phyloP scores from a whole-genome alignment of 257 asterid species.

The Capsicum chinense region DNA sequence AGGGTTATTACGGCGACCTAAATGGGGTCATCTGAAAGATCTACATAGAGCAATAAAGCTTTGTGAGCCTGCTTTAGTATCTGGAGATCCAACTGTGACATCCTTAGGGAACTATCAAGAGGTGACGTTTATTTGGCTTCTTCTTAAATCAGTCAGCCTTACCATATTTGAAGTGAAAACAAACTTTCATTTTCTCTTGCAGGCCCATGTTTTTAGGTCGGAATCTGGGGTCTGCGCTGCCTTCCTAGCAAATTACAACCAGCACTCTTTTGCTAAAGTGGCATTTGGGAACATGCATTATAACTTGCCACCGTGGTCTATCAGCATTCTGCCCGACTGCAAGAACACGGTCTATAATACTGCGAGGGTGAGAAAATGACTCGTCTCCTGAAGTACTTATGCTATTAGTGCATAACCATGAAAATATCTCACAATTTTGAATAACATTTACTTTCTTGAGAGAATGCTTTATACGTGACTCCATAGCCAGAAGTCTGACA shows the following conservation, averaged over 20 bases:
- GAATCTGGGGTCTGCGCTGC: slow-evolving; percentile 86
- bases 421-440: neutral
- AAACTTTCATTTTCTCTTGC: slow-evolving; percentile 27
- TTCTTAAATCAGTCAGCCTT: slow-evolving; percentile 23
- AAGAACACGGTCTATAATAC: slow-evolving; percentile 88
- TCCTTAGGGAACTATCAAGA: slow-evolving; percentile 92
- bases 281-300: slow-evolving; percentile 72
- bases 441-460: neutral
- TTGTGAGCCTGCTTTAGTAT: slow-evolving; percentile 90
- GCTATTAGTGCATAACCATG: neutral
- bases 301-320: slow-evolving; percentile 97
- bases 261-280: slow-evolving; percentile 71
- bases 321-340: slow-evolving; percentile 99
- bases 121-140: slow-evolving; percentile 51
- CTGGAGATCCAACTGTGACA: slow-evolving; percentile 69
- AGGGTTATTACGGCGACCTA: slow-evolving; percentile 86
- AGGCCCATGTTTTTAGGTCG: slow-evolving; percentile 87
- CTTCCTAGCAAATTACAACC: slow-evolving; percentile 82
- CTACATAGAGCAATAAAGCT: slow-evolving; percentile 95
- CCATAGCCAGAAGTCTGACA: slow-evolving; percentile 24
- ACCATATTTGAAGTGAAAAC: slow-evolving; percentile 17
- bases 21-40: slow-evolving; percentile 99
- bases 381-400: neutral
- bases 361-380: slow-evolving; percentile 75
- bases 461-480: neutral